A percentile compares a stretch with the other conserved stretches of the same genome.
Evolutionary conservation across 1,284 basidiomycete genomes (phyloP).

Genomic region (Trichosporon inkin): DNA sequence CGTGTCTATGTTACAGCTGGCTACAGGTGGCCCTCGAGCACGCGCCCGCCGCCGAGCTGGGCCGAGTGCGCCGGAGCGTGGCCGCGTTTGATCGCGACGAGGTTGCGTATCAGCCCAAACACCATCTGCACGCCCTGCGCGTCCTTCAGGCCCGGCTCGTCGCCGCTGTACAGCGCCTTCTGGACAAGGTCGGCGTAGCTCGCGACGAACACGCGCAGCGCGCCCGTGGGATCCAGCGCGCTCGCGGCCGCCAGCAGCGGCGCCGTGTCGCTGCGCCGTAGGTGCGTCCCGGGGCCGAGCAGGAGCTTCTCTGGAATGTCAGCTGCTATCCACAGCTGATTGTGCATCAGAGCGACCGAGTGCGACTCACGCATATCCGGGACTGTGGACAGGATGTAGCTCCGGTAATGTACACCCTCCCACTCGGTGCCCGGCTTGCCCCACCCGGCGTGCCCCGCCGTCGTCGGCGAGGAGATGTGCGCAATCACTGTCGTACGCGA

Average conservation of each 20-base stretch:
- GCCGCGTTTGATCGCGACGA: constrained; percentile 9
- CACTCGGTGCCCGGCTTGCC: constrained; percentile 57
- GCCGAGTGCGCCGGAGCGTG: background rate
- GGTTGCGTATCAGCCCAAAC: constrained; percentile 56
- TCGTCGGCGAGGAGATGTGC: constrained; percentile 69
- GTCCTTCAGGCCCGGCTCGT: constrained; percentile 66
- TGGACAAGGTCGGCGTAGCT: constrained; percentile 71
- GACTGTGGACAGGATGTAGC: constrained; percentile 37
- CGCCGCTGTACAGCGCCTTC: constrained; percentile 62
- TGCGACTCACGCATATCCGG: constrained; percentile 36
- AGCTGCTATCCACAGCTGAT: background rate
- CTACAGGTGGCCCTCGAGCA: background rate
- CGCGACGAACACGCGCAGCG: constrained; percentile 63
- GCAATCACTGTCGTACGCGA: constrained; percentile 69
- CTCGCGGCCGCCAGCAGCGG: constrained; percentile 62
- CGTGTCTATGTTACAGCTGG: background rate
- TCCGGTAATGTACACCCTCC: constrained; percentile 44
- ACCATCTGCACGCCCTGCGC: constrained; percentile 64
- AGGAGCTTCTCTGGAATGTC: constrained; percentile 16
- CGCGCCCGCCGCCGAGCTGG: background rate
- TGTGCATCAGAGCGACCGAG: background rate
- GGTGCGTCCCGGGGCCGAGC: constrained; percentile 29
- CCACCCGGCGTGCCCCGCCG: constrained; percentile 71
- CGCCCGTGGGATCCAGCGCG: constrained; percentile 13
- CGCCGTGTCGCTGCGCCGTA: constrained; percentile 59